phyloP scores from a whole-genome alignment of 164 flowering plant genomes.

The Magnolia sinica region DNA sequence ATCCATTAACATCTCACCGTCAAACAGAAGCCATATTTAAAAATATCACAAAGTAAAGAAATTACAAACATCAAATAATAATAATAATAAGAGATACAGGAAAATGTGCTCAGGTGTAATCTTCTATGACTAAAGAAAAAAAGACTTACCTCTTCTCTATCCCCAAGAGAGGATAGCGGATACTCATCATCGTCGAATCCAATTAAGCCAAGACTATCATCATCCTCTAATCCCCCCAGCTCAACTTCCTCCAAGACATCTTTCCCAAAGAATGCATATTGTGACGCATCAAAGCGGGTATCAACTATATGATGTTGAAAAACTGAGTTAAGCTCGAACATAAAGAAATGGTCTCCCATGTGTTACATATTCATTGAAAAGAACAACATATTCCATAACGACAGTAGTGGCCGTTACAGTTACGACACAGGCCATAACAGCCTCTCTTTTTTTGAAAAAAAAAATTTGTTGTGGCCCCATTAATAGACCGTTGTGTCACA shows the following conservation, averaged over 20 bases:
- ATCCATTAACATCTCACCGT: neutral
- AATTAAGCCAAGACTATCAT: slow-evolving; percentile 23
- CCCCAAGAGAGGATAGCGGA: slow-evolving; percentile 26
- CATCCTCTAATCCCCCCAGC: slow-evolving; percentile 62
- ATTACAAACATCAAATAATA: neutral
- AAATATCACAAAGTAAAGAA: neutral
- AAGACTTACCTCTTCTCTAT: slow-evolving; percentile 49
- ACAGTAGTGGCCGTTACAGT: too few species aligned
- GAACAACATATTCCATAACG: too few species aligned
- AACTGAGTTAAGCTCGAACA: too few species aligned
- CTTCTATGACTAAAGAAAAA: neutral
- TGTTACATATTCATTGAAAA: neutral
- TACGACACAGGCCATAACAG: too few species aligned
- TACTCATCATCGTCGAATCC: slow-evolving; percentile 44
- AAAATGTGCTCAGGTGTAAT: neutral
- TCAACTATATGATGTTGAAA: slow-evolving; percentile 24
- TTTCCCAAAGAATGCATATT: slow-evolving; percentile 63
- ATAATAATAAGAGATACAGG: neutral
- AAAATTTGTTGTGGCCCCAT: too few species aligned
- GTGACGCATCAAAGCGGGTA: slow-evolving; percentile 59
- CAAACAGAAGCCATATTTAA: neutral
- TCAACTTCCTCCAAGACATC: slow-evolving; percentile 50
- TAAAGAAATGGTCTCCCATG: neutral
- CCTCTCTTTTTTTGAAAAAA: too few species aligned
- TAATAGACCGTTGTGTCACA: too few species aligned